phyloP scores from a whole-genome alignment of 352 stramenopile genomes.

The Globisporangium acanthophoron region DNA sequence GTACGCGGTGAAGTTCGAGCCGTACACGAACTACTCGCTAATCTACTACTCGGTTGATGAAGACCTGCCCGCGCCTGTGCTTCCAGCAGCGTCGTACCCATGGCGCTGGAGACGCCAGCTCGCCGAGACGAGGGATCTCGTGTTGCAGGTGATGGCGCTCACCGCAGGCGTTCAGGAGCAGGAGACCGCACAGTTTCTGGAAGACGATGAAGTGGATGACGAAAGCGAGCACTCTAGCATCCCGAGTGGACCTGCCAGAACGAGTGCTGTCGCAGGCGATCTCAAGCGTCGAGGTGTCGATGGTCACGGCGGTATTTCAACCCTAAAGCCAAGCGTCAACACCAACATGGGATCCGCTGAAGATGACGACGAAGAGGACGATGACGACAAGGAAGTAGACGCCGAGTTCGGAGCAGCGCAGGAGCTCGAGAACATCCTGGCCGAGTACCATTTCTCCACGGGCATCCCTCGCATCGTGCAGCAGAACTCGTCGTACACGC shows the following conservation, averaged over 20 bases:
- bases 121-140: slow-evolving; percentile 17
- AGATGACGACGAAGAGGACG: not conserved
- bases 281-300: not conserved
- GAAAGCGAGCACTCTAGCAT: too few species aligned
- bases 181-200: slow-evolving; percentile 1
- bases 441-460: slow-evolving; percentile 51
- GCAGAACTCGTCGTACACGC: slow-evolving; percentile 19
- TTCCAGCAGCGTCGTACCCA: slow-evolving; percentile 41
- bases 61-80: slow-evolving; percentile 21
- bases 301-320: not conserved
- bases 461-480: slow-evolving; percentile 38
- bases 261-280: too few species aligned
- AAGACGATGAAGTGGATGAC: not conserved
- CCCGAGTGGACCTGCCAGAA: not conserved
- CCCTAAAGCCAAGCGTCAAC: not conserved
- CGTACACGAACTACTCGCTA: slow-evolving; percentile 38
- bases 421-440: slow-evolving; percentile 24
- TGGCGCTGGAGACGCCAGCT: slow-evolving; percentile 38
- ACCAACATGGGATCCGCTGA: not conserved
- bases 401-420: slow-evolving; percentile 17
- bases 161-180: slow-evolving; percentile 6
- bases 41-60: slow-evolving; percentile 40
- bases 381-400: not conserved
- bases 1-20: slow-evolving; percentile 19
- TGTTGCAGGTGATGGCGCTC: slow-evolving; percentile 20